Evolutionary conservation across 495 filamentous ascomycete genomes (phyloP), one percentile per base, ranked within the genome.

Genomic region (Chaetomium cochliodes): DNA sequence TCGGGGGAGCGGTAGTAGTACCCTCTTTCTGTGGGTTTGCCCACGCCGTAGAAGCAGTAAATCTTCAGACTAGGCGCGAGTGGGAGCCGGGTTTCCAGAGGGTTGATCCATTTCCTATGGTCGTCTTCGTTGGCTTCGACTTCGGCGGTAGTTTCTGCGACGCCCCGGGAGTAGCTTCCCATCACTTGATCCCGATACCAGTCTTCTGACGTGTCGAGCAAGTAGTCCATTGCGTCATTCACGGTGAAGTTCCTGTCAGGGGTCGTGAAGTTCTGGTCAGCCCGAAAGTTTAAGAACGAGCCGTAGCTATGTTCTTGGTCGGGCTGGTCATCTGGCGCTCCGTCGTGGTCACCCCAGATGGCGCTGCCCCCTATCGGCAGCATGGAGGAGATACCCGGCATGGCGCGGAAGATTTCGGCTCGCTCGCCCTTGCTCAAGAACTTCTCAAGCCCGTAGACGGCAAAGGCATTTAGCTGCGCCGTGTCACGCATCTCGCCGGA

Each of bases 401-500:
- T 98, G 37, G 92, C 91, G 58, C 96, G 87, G 80, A 98, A 96
- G 39, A 98, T 92, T 72, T 97, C 92, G 8, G 89, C 91, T 52
- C 94, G 85, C 73, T 98, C 94, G 59, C 92, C 85, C 65, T 88
- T 90, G 67, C 87, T 90, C 7, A 98, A 83, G 75, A 98, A 98
- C 69, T 93, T 96, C 76, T 98, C 94, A 1, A 98, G 85, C 0
- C 94, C 96, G 70, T 97, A 98, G 15, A 98, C 92, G 11, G 94
- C 94, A 66, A 98, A 96, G n/a, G 92, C 84, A 73, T 98, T 98
- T 16, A 98, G 85, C 72, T 98, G 94, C 1, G 94, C 94, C 0
- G 94, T 98, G 72, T 98, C 94, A 66, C 92, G 90, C 94, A 98
- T 98, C 78, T 98, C 94, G 37, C 94, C 94, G 0, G 92, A 96